Conservation (phyloP, 106 monocot genomes). For the Vanilla planifolia region DNA sequence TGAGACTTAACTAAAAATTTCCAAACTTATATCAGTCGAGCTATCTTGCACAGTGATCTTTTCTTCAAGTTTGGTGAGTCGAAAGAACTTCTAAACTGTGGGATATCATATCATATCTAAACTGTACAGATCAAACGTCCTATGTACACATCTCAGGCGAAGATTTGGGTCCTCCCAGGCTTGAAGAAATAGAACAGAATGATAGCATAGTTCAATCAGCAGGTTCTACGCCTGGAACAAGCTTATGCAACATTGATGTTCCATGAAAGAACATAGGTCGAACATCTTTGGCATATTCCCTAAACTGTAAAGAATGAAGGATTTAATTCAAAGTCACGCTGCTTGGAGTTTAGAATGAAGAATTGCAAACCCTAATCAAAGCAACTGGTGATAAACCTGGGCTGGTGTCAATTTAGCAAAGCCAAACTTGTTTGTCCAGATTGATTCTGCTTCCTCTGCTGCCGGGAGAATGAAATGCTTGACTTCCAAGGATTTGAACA, state of each 20-base stretch:
- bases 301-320: conserved; percentile 23
- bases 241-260: conserved; percentile 47
- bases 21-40: no score
- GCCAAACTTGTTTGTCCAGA: conserved; percentile 90
- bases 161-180: not conserved
- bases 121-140: conserved; percentile 2
- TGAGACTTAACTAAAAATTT: no score
- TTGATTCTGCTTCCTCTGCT: conserved; percentile 84
- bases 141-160: not conserved
- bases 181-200: not conserved
- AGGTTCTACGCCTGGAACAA: conserved; percentile 3
- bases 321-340: not conserved
- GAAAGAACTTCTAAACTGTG: no score
- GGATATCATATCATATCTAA: no score
- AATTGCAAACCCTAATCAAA: conserved; percentile 15
- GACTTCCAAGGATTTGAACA: conserved; percentile 59
- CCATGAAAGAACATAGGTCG: conserved; percentile 44
- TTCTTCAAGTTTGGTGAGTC: no score
- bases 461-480: conserved; percentile 90
- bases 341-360: not conserved
- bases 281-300: conserved; percentile 35
- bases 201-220: not conserved
- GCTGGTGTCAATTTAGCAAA: conserved; percentile 48
- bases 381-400: not conserved
- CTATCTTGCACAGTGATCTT: no score